phyloP scores from a whole-genome alignment of 148 eudicot species.

The Nyssa sinensis region DNA sequence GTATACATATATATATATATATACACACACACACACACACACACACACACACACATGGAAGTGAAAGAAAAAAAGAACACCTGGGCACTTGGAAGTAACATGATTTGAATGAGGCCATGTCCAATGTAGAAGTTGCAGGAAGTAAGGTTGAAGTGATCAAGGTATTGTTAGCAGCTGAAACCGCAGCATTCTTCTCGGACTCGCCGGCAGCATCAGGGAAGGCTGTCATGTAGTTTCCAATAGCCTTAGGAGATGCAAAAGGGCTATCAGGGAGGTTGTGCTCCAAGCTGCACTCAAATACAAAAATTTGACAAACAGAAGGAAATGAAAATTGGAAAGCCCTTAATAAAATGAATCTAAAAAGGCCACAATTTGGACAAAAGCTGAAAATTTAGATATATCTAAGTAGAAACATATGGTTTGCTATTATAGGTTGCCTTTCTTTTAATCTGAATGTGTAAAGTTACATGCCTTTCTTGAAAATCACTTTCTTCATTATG shows the following conservation, averaged over 20 bases:
- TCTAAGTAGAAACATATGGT: too few species aligned
- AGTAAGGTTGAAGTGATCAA: constrained; percentile 52
- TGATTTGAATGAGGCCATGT: constrained; percentile 77
- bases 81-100: constrained; percentile 88
- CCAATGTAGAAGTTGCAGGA: constrained; percentile 50
- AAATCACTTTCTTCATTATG: constrained; percentile 49
- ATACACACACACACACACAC: too few species aligned
- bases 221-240: constrained; percentile 27
- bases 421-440: too few species aligned
- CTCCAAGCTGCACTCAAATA: constrained; percentile 50
- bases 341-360: background rate
- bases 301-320: too few species aligned
- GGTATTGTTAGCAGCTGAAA: constrained; percentile 33
- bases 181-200: constrained; percentile 22
- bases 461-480: constrained; percentile 54
- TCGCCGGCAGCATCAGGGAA: constrained; percentile 30
- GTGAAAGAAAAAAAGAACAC: too few species aligned
- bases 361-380: background rate
- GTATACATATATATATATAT: too few species aligned
- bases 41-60: too few species aligned
- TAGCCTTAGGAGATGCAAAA: constrained; percentile 83
- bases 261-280: constrained; percentile 91
- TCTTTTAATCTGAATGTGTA: too few species aligned
- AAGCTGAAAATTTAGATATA: background rate
- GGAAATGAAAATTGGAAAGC: too few species aligned